Percentiles rank a stretch among this genome's conserved stretches.
Conservation (phyloP, 768 basidiomycete genomes). For the Hypholoma sublateritium region DNA sequence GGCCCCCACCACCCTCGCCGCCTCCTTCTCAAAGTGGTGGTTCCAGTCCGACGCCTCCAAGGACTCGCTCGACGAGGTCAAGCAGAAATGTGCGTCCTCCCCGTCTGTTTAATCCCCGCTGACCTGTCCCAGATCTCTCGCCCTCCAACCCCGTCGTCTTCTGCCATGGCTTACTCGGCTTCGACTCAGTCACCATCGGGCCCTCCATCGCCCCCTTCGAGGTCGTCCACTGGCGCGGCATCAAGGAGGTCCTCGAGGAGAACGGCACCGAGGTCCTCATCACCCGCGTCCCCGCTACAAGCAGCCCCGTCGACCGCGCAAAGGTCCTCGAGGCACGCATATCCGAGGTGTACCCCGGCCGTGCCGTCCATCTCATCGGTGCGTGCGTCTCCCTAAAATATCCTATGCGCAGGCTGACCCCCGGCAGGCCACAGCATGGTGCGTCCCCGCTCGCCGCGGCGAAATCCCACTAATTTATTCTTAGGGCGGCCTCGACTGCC, state of each 20-base stretch:
- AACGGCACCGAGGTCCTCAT: slow-evolving; percentile 91
- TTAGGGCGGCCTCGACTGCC: slow-evolving; percentile 87
- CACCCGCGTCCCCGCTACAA: slow-evolving; percentile 91
- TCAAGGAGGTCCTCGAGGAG: slow-evolving; percentile 87
- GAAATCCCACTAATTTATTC: not conserved
- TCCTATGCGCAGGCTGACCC: not conserved
- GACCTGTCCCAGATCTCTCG: slow-evolving; percentile 54
- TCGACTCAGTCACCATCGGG: slow-evolving; percentile 82
- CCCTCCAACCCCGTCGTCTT: slow-evolving; percentile 89
- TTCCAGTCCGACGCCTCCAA: slow-evolving; percentile 39
- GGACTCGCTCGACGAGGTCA: slow-evolving; percentile 33
- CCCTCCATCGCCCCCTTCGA: slow-evolving; percentile 76
- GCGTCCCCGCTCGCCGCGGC: slow-evolving; percentile 6
- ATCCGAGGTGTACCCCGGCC: slow-evolving; percentile 75
- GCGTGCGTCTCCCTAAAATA: slow-evolving; percentile 13
- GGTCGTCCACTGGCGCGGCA: slow-evolving; percentile 96
- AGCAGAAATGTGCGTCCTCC: slow-evolving; percentile 57
- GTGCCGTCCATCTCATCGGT: slow-evolving; percentile 87
- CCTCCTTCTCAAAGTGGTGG: slow-evolving; percentile 47
- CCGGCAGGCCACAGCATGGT: slow-evolving; percentile 73
- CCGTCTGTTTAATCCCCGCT: not conserved
- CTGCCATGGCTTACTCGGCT: slow-evolving; percentile 92
- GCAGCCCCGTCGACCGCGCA: slow-evolving; percentile 85
- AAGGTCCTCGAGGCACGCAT: slow-evolving; percentile 86
- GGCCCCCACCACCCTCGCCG: slow-evolving; percentile 6